Percentiles rank a stretch among this genome's conserved stretches.
Conservation (phyloP, 768 basidiomycete genomes). For the Vararia minispora region DNA sequence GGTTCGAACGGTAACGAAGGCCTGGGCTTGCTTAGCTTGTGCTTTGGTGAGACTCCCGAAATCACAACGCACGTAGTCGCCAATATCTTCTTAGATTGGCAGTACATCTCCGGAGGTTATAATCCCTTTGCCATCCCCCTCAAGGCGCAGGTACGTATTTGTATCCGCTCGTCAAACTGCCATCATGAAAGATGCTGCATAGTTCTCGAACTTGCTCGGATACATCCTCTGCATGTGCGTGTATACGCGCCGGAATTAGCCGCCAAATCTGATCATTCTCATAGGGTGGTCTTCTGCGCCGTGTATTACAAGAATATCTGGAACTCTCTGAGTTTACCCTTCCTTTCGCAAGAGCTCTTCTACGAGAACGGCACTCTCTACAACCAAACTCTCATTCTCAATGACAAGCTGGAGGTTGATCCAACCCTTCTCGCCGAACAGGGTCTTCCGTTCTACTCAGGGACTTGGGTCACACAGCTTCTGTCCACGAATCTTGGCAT, state of each 20-base stretch:
- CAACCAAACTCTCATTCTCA: conserved; percentile 17
- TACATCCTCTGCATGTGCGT: conserved; percentile 40
- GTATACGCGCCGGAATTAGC: neutral
- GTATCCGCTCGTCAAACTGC: neutral
- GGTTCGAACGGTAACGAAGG: conserved; percentile 18
- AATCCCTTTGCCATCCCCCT: conserved; percentile 47
- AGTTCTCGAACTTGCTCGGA: conserved; percentile 38
- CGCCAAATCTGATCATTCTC: neutral
- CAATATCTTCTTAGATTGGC: too few relatives aligned
- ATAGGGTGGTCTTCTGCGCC: conserved; percentile 16
- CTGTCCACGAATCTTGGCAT: conserved; percentile 34
- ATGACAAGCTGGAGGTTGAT: conserved; percentile 33
- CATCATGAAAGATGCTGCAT: neutral
- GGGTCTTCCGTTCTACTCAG: conserved; percentile 36
- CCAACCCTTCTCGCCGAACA: conserved; percentile 27
- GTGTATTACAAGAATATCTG: conserved; percentile 20
- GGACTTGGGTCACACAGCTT: conserved; percentile 35
- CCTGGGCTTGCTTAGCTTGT: conserved; percentile 16
- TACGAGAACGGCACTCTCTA: conserved; percentile 17
- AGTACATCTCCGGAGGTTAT: conserved; percentile 17
- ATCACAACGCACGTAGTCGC: too few relatives aligned
- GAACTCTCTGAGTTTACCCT: conserved; percentile 13
- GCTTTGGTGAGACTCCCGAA: too few relatives aligned
- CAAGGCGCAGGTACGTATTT: conserved; percentile 26
- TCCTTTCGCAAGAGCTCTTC: conserved; percentile 17